Evolutionary conservation across 2,329 filamentous ascomycete species (phyloP).

Genomic region (Blastomyces silverae): DNA sequence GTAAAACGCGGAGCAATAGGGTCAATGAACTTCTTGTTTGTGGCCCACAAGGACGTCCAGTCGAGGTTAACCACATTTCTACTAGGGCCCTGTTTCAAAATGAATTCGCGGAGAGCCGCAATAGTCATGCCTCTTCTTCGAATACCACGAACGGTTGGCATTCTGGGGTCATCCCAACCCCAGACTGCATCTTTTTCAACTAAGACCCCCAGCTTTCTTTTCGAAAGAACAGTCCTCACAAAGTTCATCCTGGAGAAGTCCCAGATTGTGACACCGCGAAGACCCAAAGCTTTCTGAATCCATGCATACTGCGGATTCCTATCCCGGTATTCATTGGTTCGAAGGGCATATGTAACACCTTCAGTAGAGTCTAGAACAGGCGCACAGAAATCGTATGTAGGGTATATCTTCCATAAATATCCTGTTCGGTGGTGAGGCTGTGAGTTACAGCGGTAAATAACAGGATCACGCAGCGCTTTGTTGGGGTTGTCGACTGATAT

Average conservation of each 20-base stretch:
- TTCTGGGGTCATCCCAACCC: conserved; percentile 36
- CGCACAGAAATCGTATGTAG: conserved; percentile 55
- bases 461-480: conserved; percentile 82
- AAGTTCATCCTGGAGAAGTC: conserved; percentile 38
- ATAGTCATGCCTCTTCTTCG: conserved; percentile 35
- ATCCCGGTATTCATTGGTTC: conserved; percentile 48
- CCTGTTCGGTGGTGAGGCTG: conserved; percentile 52
- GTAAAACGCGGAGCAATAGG: conserved; percentile 68
- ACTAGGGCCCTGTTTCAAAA: conserved; percentile 46
- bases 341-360: conserved; percentile 53
- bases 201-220: conserved; percentile 34
- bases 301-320: conserved; percentile 36
- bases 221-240: conserved; percentile 34
- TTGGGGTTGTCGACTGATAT: conserved; percentile 79
- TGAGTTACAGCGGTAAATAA: conserved; percentile 82
- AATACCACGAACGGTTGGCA: conserved; percentile 35
- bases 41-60: conserved; percentile 46
- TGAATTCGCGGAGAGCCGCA: conserved; percentile 38
- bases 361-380: conserved; percentile 52
- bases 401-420: conserved; percentile 52
- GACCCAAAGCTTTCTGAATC: conserved; percentile 32
- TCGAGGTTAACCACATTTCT: conserved; percentile 46
- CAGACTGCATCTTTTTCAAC: conserved; percentile 33
- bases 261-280: conserved; percentile 32
- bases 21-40: conserved; percentile 77